Base-by-base conservation (phyloP, 2,329 filamentous ascomycete species). In the Cryphonectria parasitica region DNA sequence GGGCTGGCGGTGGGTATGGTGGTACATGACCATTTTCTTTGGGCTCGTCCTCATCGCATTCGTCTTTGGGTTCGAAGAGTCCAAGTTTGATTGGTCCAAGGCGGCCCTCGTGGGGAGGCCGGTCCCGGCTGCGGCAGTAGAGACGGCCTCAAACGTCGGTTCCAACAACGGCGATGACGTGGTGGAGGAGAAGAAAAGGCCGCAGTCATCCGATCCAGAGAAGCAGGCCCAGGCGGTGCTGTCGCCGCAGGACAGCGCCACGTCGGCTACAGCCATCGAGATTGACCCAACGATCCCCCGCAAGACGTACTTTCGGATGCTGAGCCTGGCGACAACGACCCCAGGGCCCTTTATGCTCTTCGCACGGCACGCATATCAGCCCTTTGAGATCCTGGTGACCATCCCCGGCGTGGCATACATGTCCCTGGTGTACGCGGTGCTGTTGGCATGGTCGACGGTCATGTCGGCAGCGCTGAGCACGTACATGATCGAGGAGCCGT, bases 1-100 rank as follows among this genome's bases (percentile, higher is more conserved):
- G 63, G 71, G 71, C 17, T 73, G 71, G 71, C 45, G 71, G 54
- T 73, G 71, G 71, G 71, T 73, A 1, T 71, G 71, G 71, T 73
- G 71, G 71, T 73, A 67, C 60, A 67, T 71, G 66, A 54, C 71
- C 7, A 67, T 73, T 45, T 71, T 73, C 64, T 73, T 73, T 39
- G 71, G 63, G 2, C 25, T 69, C 3, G 69, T 71, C 1, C 34
- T 71, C 7, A 22, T 73, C 19, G 69, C 67, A 0, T 69, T 71
- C 63, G 60, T 73, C 45, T 68, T 73, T 25, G 71, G 71, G 2
- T 73, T 73, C 31, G 71, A 73, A 41, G 71, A 73, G 54, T 73
- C 71, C 8, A 73, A 73, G 19, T 73, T 68, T 31, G 69, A 73
- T 54, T 73, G 71, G 71, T 71, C 64, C 22, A 64, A 67, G 58